Evolutionary conservation across 2,329 filamentous ascomycete species (phyloP).

Genomic region (Boeremia lycopersici): DNA sequence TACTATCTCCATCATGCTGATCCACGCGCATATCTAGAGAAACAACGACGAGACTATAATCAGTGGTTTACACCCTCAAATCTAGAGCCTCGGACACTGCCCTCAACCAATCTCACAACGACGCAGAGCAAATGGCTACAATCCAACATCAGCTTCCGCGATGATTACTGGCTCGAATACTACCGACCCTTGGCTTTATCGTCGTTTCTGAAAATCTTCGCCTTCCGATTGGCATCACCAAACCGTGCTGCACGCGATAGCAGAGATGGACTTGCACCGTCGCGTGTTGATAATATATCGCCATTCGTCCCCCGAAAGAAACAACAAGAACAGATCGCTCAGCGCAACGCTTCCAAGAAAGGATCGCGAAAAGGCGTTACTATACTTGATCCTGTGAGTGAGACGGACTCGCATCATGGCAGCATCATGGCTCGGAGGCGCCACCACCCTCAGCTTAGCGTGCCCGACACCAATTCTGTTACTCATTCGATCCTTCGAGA

Average conservation of each 20-base stretch:
- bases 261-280: constrained; percentile 72
- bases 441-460: constrained; percentile 28
- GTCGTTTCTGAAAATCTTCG: constrained; percentile 89
- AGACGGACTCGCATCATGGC: constrained; percentile 34
- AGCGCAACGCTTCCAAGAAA: constrained; percentile 68
- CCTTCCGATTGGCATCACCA: constrained; percentile 84
- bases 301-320: constrained; percentile 78
- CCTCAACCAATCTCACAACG: constrained; percentile 51
- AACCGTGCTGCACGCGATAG: constrained; percentile 82
- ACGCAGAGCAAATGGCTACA: constrained; percentile 21
- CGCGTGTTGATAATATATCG: constrained; percentile 80
- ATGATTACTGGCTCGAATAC: constrained; percentile 98
- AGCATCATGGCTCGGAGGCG: constrained; percentile 27
- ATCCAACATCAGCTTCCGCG: constrained; percentile 65
- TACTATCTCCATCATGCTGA: constrained; percentile 94
- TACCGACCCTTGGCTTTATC: constrained; percentile 88
- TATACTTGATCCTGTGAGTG: constrained; percentile 66
- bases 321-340: constrained; percentile 60
- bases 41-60: constrained; percentile 74
- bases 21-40: constrained; percentile 73
- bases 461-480: constrained; percentile 43
- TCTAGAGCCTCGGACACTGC: constrained; percentile 67
- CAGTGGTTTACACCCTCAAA: constrained; percentile 82
- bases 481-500: constrained; percentile 53
- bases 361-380: constrained; percentile 70